A percentile compares a stretch with the other conserved stretches of the same genome.
These are phyloP conservation scores for Corniculantispora saksenae DNA, from an alignment of 2,329 filamentous ascomycete species.

Conservation along the genomic window DNA sequence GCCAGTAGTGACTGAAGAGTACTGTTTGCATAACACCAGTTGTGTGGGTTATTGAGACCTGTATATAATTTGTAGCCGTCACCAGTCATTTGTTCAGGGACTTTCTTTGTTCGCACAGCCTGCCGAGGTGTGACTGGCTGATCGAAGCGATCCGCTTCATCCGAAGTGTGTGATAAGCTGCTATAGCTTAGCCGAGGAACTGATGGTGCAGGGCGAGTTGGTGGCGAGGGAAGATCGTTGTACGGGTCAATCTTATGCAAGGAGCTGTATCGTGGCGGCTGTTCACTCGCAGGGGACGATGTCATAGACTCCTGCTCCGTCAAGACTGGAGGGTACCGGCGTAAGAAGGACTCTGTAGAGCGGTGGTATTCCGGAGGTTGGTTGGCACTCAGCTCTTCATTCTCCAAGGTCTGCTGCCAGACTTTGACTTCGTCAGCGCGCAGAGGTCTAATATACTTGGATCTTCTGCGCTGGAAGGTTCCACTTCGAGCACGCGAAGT, in stretches of 20 bases:
- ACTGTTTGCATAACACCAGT: conserved; percentile 93
- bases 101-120: conserved; percentile 41
- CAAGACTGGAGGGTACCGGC: conserved; percentile 74
- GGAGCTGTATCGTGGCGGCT: conserved; percentile 30
- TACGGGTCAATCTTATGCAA: conserved; percentile 41
- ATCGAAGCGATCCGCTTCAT: conserved; percentile 37
- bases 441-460: conserved; percentile 64
- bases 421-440: conserved; percentile 77
- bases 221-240: conserved; percentile 56
- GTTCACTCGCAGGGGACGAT: conserved; percentile 35
- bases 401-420: conserved; percentile 76
- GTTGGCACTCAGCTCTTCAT: conserved; percentile 56
- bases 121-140: conserved; percentile 43
- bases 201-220: conserved; percentile 67
- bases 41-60: conserved; percentile 77
- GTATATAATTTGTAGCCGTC: conserved; percentile 39
- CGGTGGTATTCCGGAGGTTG: conserved; percentile 60
- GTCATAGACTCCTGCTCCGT: conserved; percentile 62
- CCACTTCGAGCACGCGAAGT: conserved; percentile 35
- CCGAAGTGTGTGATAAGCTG: conserved; percentile 58
- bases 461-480: conserved; percentile 38
- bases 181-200: conserved; percentile 75
- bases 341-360: conserved; percentile 80
- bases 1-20: conserved; percentile 80
- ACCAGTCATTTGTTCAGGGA: conserved; percentile 48